phyloP scores from a whole-genome alignment of 768 basidiomycete species.

The Tricholoma sp. region DNA sequence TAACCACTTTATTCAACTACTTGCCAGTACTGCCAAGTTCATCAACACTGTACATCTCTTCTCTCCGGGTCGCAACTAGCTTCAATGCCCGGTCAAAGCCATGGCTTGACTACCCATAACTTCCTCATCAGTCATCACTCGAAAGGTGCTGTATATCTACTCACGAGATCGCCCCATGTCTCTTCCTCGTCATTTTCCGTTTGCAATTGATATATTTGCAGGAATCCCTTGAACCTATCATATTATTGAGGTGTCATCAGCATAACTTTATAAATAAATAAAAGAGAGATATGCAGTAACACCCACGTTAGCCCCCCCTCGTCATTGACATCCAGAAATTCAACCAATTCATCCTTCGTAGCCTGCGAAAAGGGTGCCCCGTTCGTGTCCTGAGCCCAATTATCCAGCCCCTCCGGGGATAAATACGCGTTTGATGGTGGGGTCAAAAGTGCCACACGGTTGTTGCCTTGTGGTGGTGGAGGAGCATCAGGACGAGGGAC shows the following conservation, averaged over 20 bases:
- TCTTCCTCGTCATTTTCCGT: slow-evolving; percentile 81
- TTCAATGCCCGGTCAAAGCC: slow-evolving; percentile 68
- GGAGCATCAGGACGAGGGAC: slow-evolving; percentile 33
- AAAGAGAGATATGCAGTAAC: neutral
- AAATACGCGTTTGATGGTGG: slow-evolving; percentile 57
- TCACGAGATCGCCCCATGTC: slow-evolving; percentile 77
- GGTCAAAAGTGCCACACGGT: slow-evolving; percentile 30
- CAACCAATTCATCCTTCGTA: slow-evolving; percentile 71
- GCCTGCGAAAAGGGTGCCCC: slow-evolving; percentile 74
- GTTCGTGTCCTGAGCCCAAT: slow-evolving; percentile 77
- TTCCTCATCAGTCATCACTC: too few relatives aligned
- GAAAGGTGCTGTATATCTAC: slow-evolving; percentile 16
- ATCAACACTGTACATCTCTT: slow-evolving; percentile 37
- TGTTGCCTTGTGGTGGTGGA: slow-evolving; percentile 11
- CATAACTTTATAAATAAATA: too few relatives aligned
- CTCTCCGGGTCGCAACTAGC: slow-evolving; percentile 51
- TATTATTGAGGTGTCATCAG: neutral
- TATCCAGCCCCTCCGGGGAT: slow-evolving; percentile 56
- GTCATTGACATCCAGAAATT: slow-evolving; percentile 71
- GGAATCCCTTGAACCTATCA: slow-evolving; percentile 67
- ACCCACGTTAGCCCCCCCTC: slow-evolving; percentile 70
- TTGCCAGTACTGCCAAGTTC: slow-evolving; percentile 17
- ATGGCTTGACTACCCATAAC: slow-evolving; percentile 54
- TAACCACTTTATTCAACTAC: too few relatives aligned
- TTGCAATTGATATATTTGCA: slow-evolving; percentile 82